Conservation (phyloP, 331 rosid genomes). For the Rosa hybrid region DNA sequence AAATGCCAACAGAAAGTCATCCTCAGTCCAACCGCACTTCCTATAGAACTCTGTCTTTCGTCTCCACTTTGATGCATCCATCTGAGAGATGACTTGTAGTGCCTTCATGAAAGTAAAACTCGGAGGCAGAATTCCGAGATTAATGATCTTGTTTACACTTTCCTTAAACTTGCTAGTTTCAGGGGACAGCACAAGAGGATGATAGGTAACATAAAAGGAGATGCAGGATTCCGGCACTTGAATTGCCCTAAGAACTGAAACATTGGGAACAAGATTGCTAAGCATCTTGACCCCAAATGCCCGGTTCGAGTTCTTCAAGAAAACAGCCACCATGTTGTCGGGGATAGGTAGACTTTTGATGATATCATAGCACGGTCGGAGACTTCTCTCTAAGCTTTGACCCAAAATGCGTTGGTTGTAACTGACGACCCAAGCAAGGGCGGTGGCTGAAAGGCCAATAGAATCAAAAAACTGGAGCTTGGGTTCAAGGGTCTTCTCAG, state of each 20-base stretch:
- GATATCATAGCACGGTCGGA: background rate
- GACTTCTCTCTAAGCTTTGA: background rate
- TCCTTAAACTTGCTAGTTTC: background rate
- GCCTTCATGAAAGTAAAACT: constrained; percentile 15
- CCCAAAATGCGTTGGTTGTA: background rate
- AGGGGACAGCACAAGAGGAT: background rate
- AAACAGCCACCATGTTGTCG: background rate
- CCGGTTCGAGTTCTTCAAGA: background rate
- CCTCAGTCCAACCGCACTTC: constrained; percentile 29
- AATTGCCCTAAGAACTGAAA: background rate
- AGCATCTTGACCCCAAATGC: background rate
- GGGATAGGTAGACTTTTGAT: background rate
- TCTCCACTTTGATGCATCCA: constrained; percentile 19
- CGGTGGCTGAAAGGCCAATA: constrained; percentile 20
- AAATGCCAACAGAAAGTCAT: constrained; percentile 23
- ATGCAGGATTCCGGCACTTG: background rate
- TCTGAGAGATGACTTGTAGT: background rate
- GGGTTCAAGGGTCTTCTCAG: constrained; percentile 27
- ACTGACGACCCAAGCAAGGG: background rate
- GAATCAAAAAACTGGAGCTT: constrained; percentile 25
- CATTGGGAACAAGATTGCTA: background rate
- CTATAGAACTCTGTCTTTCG: constrained; percentile 1
- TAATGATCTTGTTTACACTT: background rate
- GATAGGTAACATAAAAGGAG: background rate
- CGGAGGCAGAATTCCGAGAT: background rate